Evolutionary conservation across 1,284 basidiomycete species (phyloP), one percentile per base, ranked within the genome.

Genomic region (Rhodotorula sp.): DNA sequence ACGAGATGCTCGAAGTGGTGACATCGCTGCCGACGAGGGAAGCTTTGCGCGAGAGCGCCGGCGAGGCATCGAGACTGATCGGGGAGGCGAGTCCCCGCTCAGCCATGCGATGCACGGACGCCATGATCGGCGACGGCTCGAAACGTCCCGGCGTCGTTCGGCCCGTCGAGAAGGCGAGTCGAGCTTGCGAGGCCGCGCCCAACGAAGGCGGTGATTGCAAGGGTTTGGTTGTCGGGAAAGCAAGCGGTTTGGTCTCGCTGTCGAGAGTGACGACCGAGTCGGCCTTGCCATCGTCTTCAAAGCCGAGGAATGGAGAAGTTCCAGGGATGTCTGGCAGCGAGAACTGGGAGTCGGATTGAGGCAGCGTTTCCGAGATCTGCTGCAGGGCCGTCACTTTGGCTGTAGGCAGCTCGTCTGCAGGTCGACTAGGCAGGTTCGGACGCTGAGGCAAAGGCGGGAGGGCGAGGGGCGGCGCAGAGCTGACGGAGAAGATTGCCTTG

Each of bases 231-330:
- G 64, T 60, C 18, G 62, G 59, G 24, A 46, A n/a, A 1, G 48
- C 44, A 22, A 29, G 49, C n/a, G 64, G 64, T 17, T 46, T 14
- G 2, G 56, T 45, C 7, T 59, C 56, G 42, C 54, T 46, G 18
- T 65, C 46, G 49, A 69, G 53, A 15, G 72, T 66, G 26, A 69
- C 67, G 44, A 74, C 72, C 18, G 65, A 67, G 2, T 42, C 45
- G 12, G 68, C 67, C 10, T 59, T 46, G 24, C 66, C 66, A 29
- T 69, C 72, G 51, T 74, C 68, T 17, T 64, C 68, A 58, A 75
- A 75, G 30, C 69, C 71, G 30, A 75, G 37, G 69, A 75, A 75
- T 14, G 74, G 74, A 24, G 72, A 74, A 17, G 58, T 72, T 26
- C 67, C 68, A 10, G 65, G 66, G 33, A 75, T 69, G 58, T 75